Evolutionary conservation across 805 yeast genomes (phyloP).

Genomic region (Zygosaccharomyces bisporus): DNA sequence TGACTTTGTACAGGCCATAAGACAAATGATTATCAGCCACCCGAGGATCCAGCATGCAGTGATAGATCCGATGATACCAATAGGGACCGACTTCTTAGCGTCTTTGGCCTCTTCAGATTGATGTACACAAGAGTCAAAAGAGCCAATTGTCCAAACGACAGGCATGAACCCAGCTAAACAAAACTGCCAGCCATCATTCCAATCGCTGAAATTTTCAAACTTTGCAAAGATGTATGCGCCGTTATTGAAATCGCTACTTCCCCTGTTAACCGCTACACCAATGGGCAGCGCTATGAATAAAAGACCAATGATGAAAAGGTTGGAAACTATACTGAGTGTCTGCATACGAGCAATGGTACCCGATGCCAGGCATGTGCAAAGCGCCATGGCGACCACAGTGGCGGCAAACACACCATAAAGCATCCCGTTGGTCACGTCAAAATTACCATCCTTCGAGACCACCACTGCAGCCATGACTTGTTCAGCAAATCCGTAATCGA

Average conservation of each 20-base stretch:
- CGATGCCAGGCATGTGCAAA: constrained; percentile 55
- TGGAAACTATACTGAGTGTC: constrained; percentile 52
- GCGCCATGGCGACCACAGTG: constrained; percentile 49
- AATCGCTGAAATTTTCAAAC: constrained; percentile 47
- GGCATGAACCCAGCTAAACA: constrained; percentile 55
- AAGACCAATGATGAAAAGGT: constrained; percentile 49
- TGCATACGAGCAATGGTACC: constrained; percentile 56
- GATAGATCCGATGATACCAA: constrained; percentile 60
- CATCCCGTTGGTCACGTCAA: constrained; percentile 49
- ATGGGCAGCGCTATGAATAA: constrained; percentile 63
- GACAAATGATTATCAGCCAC: constrained; percentile 49
- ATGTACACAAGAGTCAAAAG: constrained; percentile 69
- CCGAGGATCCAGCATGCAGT: constrained; percentile 57
- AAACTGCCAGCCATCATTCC: constrained; percentile 59
- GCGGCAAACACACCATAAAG: constrained; percentile 66
- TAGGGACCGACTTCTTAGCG: constrained; percentile 56
- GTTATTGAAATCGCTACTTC: constrained; percentile 40
- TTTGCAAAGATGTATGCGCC: constrained; percentile 56
- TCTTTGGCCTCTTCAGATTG: constrained; percentile 67
- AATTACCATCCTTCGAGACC: constrained; percentile 51
- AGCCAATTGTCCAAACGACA: constrained; percentile 71
- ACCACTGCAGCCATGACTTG: constrained; percentile 58
- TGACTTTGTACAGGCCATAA: constrained; percentile 50
- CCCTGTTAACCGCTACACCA: constrained; percentile 43
- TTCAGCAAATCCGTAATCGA: constrained; percentile 66